Evolutionary conservation across 805 yeast genomes (phyloP).

Genomic region (Kockiozyma suomiensis): DNA sequence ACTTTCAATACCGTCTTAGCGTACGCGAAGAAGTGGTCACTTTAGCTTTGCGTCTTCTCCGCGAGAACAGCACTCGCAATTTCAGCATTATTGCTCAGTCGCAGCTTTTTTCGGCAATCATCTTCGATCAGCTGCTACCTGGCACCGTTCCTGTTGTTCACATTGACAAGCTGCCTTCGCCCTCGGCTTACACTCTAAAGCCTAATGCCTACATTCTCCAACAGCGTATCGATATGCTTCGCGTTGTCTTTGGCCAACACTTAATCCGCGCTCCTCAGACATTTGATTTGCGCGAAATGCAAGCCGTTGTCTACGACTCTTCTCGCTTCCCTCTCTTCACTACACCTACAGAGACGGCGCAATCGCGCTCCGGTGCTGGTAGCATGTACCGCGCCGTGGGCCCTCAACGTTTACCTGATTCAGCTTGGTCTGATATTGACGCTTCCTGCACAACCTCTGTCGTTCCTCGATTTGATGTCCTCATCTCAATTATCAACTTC

Average conservation of each 20-base stretch:
- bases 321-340: conserved; percentile 30
- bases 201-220: conserved; percentile 25
- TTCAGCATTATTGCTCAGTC: conserved; percentile 21
- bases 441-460: conserved; percentile 3
- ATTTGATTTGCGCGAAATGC: conserved; percentile 23
- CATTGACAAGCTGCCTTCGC: conserved; percentile 25
- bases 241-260: conserved; percentile 29
- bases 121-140: conserved; percentile 32
- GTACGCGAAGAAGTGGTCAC: conserved; percentile 30
- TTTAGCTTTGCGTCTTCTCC: conserved; percentile 17
- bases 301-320: conserved; percentile 32
- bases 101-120: conserved; percentile 30
- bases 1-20: conserved; percentile 19
- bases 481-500: conserved; percentile 25
- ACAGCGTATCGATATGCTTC: conserved; percentile 31
- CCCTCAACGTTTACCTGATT: conserved; percentile 24
- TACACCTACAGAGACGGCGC: conserved; percentile 1
- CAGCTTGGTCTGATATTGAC: conserved; percentile 25
- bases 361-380: conserved; percentile 11
- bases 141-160: conserved; percentile 24
- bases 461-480: conserved; percentile 28
- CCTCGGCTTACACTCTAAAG: conserved; percentile 27
- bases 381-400: conserved; percentile 4
- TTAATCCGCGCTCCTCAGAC: conserved; percentile 20
- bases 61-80: conserved; percentile 20